Percentiles rank a stretch among this genome's conserved stretches.
phyloP scores from a whole-genome alignment of 2,329 filamentous ascomycete species.

The Botrytis fabae region DNA sequence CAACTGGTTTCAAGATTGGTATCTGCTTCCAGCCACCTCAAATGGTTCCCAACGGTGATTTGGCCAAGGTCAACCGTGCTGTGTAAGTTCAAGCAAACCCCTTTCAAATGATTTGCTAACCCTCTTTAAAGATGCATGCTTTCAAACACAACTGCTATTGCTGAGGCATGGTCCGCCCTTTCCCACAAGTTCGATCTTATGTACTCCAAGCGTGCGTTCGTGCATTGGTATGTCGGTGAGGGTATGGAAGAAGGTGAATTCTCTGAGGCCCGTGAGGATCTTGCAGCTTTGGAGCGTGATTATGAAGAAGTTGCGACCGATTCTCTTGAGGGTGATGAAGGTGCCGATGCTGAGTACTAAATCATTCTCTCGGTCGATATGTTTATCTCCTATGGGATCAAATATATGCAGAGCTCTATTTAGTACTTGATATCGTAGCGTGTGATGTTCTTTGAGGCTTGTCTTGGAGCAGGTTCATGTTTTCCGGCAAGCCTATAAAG shows the following conservation, averaged over 20 bases:
- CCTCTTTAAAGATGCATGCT: slow-evolving; percentile 49
- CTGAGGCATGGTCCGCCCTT: slow-evolving; percentile 63
- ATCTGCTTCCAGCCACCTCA: slow-evolving; percentile 92
- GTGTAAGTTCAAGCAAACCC: slow-evolving; percentile 66
- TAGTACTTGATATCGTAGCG: slow-evolving; percentile 36
- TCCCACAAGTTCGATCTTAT: slow-evolving; percentile 70
- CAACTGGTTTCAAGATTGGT: slow-evolving; percentile 99
- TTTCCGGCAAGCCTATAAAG: slow-evolving; percentile 31
- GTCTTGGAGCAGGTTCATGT: slow-evolving; percentile 36
- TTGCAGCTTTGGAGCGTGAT: slow-evolving; percentile 65
- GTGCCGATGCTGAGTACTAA: slow-evolving; percentile 63
- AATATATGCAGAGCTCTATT: slow-evolving; percentile 38
- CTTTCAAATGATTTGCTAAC: slow-evolving; percentile 29
- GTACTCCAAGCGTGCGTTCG: slow-evolving; percentile 69
- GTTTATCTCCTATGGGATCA: slow-evolving; percentile 36
- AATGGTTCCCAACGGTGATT: slow-evolving; percentile 77
- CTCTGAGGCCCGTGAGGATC: slow-evolving; percentile 64
- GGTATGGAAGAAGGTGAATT: slow-evolving; percentile 72
- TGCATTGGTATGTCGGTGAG: slow-evolving; percentile 71
- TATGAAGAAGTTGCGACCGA: slow-evolving; percentile 65
- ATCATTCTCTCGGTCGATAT: slow-evolving; percentile 29
- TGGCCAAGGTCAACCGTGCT: slow-evolving; percentile 96
- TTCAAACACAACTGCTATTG: slow-evolving; percentile 66
- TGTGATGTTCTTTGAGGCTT: slow-evolving; percentile 34
- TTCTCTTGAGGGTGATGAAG: slow-evolving; percentile 49